A percentile compares a stretch with the other conserved stretches of the same genome.
Conservation (phyloP, 768 basidiomycete species). For the Rubroboletus pulcherrimus region DNA sequence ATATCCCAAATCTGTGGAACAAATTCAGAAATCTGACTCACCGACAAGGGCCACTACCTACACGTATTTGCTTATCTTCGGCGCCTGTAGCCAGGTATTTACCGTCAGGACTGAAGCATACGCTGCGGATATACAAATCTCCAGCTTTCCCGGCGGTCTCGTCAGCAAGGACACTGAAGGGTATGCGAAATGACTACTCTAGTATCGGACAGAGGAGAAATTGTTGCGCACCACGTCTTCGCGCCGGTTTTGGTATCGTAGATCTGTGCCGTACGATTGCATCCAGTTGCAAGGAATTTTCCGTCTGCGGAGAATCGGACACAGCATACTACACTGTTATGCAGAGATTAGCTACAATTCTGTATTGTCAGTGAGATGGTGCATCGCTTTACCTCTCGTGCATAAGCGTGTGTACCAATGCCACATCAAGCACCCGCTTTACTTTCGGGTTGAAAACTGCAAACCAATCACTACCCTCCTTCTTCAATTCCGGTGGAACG, state of each 20-base stretch:
- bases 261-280: slow-evolving; percentile 93
- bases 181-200: slow-evolving; percentile 9
- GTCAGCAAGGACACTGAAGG: slow-evolving; percentile 67
- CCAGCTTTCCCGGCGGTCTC: slow-evolving; percentile 67
- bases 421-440: slow-evolving; percentile 75
- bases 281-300: slow-evolving; percentile 89
- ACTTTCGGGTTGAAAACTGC: slow-evolving; percentile 81
- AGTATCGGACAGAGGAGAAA: not conserved
- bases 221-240: slow-evolving; percentile 69
- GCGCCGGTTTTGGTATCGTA: slow-evolving; percentile 86
- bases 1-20: slow-evolving; percentile 87
- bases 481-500: slow-evolving; percentile 36
- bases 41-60: slow-evolving; percentile 34
- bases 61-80: slow-evolving; percentile 90
- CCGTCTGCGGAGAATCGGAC: slow-evolving; percentile 95
- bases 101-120: slow-evolving; percentile 73
- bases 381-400: slow-evolving; percentile 70
- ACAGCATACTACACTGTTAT: slow-evolving; percentile 73
- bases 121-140: slow-evolving; percentile 87
- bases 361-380: not conserved
- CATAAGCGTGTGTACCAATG: slow-evolving; percentile 78
- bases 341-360: slow-evolving; percentile 7
- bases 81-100: slow-evolving; percentile 76
- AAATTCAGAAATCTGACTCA: slow-evolving; percentile 2
- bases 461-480: slow-evolving; percentile 85